phyloP scores from a whole-genome alignment of 768 basidiomycete species.

The Pleurotus pulmonarius region DNA sequence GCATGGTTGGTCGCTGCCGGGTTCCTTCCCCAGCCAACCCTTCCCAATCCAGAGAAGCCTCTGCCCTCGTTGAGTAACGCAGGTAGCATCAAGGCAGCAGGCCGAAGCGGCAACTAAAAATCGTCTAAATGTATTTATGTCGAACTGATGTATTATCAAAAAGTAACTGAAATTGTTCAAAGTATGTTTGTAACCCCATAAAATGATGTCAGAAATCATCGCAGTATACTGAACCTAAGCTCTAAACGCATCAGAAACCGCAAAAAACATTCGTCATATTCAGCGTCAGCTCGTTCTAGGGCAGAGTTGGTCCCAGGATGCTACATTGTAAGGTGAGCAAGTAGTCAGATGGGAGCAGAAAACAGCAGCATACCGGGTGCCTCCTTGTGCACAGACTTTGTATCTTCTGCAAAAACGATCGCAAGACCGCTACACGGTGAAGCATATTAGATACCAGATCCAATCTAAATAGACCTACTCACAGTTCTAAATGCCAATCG shows the following conservation, averaged over 20 bases:
- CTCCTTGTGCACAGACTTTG: not conserved
- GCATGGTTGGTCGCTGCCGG: slow-evolving; percentile 87
- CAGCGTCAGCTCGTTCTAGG: slow-evolving; percentile 9
- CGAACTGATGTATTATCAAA: too few relatives aligned
- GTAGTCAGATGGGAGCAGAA: not conserved
- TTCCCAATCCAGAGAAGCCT: slow-evolving; percentile 30
- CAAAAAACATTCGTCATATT: too few relatives aligned
- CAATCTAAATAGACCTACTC: slow-evolving; percentile 9
- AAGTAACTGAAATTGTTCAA: too few relatives aligned
- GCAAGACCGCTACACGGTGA: slow-evolving; percentile 16
- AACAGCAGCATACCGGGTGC: slow-evolving; percentile 7
- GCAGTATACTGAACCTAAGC: too few relatives aligned
- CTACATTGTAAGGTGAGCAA: slow-evolving; percentile 1
- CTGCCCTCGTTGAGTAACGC: slow-evolving; percentile 45
- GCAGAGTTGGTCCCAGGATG: slow-evolving; percentile 21
- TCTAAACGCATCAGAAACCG: too few relatives aligned
- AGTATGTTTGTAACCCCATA: too few relatives aligned
- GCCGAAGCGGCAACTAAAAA: slow-evolving; percentile 55
- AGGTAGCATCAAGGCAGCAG: slow-evolving; percentile 56
- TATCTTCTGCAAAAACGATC: slow-evolving; percentile 24
- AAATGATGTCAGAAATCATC: too few relatives aligned
- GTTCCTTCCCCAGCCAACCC: slow-evolving; percentile 65
- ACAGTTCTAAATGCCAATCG: slow-evolving; percentile 47
- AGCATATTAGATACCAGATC: not conserved
- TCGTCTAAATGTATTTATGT: not conserved